Evolutionary conservation across 2,329 filamentous ascomycete genomes (phyloP), one percentile per base, ranked within the genome.

Genomic region (Cryphonectria radicalis): DNA sequence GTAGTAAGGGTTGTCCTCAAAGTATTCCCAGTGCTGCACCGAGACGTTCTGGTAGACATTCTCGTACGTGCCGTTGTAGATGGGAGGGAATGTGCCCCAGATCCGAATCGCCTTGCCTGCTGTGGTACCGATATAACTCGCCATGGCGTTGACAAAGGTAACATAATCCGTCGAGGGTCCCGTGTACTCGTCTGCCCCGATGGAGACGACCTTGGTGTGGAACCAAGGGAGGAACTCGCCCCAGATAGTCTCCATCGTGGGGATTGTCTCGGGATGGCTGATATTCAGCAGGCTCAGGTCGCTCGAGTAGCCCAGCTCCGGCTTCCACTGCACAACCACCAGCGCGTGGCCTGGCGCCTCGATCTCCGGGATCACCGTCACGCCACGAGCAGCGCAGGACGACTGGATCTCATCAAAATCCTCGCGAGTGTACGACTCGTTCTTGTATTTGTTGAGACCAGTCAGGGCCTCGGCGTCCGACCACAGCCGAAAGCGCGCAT

Each of bases 341-440:
- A 90, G 78, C 1, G 85, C 84, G 72, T 90, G 88, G 0, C 88
- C 88, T 0, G 88, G 88, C 0, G 87, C 83, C 76, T 90, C 88
- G 35, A 90, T 88, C 76, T 90, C 88, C 0, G 88, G 88, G 4
- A 90, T 81, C 0, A 90, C 79, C 0, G 88, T 89, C 1, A 90
- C 84, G 4, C 88, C 88, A 5, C 87, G 82, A 0, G 82, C 78
- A 0, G 84, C 87, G 73, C 88, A 90, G 57, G 82, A 79, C 0
- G 77, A 74, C 74, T 90, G 87, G 8, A 90, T 82, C 0, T 83
- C 78, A 28, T 87, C 85, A 72, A 88, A 89, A 7, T 87, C 82
- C 0, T 79, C 77, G 8, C 81, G 80, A 0, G 84, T 84, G 63
- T 89, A 87, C 0, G 87, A 88, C 74, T 90, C 88, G 71, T 89